Evolutionary conservation across 1,139 yeast species (phyloP).

Genomic region (Yamadazyma pseudoaaseri): DNA sequence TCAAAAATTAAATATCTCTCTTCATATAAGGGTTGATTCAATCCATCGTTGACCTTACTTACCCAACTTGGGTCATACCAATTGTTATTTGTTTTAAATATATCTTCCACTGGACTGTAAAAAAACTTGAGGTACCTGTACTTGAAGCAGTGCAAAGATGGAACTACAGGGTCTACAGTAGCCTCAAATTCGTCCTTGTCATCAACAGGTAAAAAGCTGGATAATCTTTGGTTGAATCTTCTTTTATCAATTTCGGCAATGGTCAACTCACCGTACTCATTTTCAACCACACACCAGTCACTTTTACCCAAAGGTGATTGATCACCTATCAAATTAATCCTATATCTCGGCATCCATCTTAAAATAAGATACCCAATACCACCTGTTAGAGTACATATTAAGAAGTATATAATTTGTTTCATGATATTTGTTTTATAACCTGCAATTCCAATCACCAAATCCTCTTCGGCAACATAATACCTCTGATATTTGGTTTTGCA

Average conservation of each 20-base stretch:
- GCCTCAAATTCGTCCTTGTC: slow-evolving; percentile 18
- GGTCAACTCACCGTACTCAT: slow-evolving; percentile 84
- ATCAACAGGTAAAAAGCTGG: slow-evolving; percentile 55
- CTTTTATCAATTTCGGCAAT: slow-evolving; percentile 54
- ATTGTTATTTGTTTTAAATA: slow-evolving; percentile 76
- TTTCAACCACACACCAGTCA: slow-evolving; percentile 93
- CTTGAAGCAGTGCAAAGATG: slow-evolving; percentile 64
- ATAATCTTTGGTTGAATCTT: slow-evolving; percentile 69
- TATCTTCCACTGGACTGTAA: slow-evolving; percentile 83
- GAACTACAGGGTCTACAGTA: slow-evolving; percentile 59
- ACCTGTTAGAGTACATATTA: slow-evolving; percentile 55
- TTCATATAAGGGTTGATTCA: slow-evolving; percentile 65
- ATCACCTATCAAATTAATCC: slow-evolving; percentile 66
- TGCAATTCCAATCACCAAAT: slow-evolving; percentile 88
- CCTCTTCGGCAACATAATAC: slow-evolving; percentile 93
- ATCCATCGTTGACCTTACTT: slow-evolving; percentile 62
- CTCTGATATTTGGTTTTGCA: slow-evolving; percentile 61
- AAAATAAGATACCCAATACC: slow-evolving; percentile 74
- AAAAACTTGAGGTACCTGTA: slow-evolving; percentile 82
- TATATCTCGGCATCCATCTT: slow-evolving; percentile 83
- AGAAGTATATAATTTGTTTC: slow-evolving; percentile 49
- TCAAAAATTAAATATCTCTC: slow-evolving; percentile 78
- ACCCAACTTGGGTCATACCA: slow-evolving; percentile 87
- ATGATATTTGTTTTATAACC: slow-evolving; percentile 65
- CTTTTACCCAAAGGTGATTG: slow-evolving; percentile 72